A percentile compares a stretch with the other conserved stretches of the same genome.
These are phyloP conservation scores for Naegleria gruberi DNA, from an alignment of 208 protist species.

Conservation along the genomic window DNA sequence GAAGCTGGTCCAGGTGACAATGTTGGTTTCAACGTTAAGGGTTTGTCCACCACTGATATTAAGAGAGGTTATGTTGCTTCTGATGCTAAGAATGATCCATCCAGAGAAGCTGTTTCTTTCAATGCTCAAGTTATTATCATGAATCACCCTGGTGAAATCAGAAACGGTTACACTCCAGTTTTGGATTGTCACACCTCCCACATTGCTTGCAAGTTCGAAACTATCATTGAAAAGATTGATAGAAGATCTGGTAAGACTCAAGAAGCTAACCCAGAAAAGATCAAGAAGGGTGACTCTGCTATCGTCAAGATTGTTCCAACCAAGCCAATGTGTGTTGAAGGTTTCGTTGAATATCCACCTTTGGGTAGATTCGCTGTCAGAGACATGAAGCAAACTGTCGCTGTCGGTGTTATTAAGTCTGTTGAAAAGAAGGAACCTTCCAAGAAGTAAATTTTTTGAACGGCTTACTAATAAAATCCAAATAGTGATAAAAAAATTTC, in stretches of 20 bases:
- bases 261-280: slow-evolving; percentile 65
- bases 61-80: slow-evolving; percentile 63
- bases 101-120: slow-evolving; percentile 59
- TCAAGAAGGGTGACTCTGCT: slow-evolving; percentile 83
- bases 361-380: slow-evolving; percentile 89
- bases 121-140: slow-evolving; percentile 81
- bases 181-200: slow-evolving; percentile 86
- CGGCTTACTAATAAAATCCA: not conserved
- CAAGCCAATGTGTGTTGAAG: slow-evolving; percentile 86
- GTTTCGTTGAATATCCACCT: slow-evolving; percentile 79
- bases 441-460: slow-evolving; percentile 12
- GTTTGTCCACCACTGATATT: slow-evolving; percentile 77
- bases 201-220: slow-evolving; percentile 78
- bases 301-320: slow-evolving; percentile 69
- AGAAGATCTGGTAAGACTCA: slow-evolving; percentile 73
- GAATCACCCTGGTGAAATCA: slow-evolving; percentile 81
- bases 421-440: slow-evolving; percentile 37
- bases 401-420: slow-evolving; percentile 88
- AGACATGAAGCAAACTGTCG: slow-evolving; percentile 87
- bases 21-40: slow-evolving; percentile 83
- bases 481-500: not conserved
- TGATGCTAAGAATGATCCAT: slow-evolving; percentile 56
- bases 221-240: slow-evolving; percentile 80
- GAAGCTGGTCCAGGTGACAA: slow-evolving; percentile 47
- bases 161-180: slow-evolving; percentile 70